Percentiles rank a stretch among this genome's conserved stretches.
These are phyloP conservation scores for Skeletonema potamos DNA, from an alignment of 108 stramenopile genomes.

Conservation along the genomic window DNA sequence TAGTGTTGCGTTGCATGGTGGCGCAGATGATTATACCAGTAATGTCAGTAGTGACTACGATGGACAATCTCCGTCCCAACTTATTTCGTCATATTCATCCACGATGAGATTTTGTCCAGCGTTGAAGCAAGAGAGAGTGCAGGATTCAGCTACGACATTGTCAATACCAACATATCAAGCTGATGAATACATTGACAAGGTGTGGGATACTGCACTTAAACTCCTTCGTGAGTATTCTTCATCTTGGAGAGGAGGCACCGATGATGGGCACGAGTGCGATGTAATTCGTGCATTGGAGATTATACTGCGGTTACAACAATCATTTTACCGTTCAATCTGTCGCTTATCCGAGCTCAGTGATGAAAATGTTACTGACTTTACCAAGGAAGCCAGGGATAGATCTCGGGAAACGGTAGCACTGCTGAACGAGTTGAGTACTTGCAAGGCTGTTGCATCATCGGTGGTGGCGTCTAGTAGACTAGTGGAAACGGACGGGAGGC, in stretches of 20 bases:
- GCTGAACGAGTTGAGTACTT: constrained; percentile 1
- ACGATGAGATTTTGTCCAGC: constrained; percentile 23
- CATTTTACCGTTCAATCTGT: constrained; percentile 15
- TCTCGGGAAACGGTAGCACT: constrained; percentile 20
- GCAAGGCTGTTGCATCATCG: neutral
- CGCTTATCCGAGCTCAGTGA: constrained; percentile 2
- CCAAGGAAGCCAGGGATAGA: constrained; percentile 3
- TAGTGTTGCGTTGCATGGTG: constrained; percentile 31
- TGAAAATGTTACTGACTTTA: constrained; percentile 9
- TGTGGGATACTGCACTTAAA: constrained; percentile 20
- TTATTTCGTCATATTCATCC: neutral
- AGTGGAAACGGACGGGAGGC: constrained; percentile 17
- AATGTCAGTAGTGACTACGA: constrained; percentile 6
- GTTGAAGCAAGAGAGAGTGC: neutral
- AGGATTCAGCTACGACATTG: neutral
- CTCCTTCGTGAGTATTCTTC: constrained; percentile 9
- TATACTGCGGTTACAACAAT: constrained; percentile 18
- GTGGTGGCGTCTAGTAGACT: constrained; percentile 1
- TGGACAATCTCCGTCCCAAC: constrained; percentile 1
- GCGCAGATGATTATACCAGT: neutral
- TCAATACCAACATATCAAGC: neutral
- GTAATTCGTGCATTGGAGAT: constrained; percentile 15
- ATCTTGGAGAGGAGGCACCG: neutral
- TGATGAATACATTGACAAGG: neutral
- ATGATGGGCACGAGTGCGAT: neutral